phyloP scores from a whole-genome alignment of 1,284 basidiomycete species.

The Ganoderma lingzhi region DNA sequence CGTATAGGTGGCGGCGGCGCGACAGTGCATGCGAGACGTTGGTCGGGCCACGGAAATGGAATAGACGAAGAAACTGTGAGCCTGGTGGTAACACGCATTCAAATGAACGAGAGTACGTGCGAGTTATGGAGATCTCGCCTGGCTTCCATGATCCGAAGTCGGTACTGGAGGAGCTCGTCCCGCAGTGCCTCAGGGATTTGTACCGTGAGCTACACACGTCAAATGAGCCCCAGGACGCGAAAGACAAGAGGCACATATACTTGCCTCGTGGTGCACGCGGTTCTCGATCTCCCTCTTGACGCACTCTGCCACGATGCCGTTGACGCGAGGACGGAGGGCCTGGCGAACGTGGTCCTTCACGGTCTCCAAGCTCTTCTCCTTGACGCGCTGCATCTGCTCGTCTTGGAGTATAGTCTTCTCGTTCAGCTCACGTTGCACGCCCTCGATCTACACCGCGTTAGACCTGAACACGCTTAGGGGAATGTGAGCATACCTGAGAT shows the following conservation, averaged over 20 bases:
- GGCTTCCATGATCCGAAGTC: conserved; percentile 42
- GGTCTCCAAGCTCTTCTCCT: conserved; percentile 44
- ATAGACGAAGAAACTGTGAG: not conserved
- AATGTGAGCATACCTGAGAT: conserved; percentile 47
- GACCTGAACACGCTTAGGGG: not conserved
- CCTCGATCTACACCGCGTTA: conserved; percentile 44
- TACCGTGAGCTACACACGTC: conserved; percentile 45
- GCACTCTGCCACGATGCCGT: conserved; percentile 46
- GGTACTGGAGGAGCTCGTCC: conserved; percentile 49
- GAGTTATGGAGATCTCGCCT: conserved; percentile 56
- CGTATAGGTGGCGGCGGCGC: not conserved
- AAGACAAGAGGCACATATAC: not conserved
- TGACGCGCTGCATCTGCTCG: conserved; percentile 45
- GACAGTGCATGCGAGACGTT: not conserved
- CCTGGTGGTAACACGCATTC: not conserved
- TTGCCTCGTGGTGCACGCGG: conserved; percentile 42
- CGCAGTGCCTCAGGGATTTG: conserved; percentile 54
- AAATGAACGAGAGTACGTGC: conserved; percentile 42
- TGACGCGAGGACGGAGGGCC: conserved; percentile 41
- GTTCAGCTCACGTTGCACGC: conserved; percentile 46
- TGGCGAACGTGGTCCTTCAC: conserved; percentile 50
- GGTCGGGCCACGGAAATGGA: not conserved
- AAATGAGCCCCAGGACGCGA: not conserved
- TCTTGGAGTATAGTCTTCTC: conserved; percentile 50
- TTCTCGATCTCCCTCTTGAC: conserved; percentile 48